Evolutionary conservation across 1,139 yeast species (phyloP).

Genomic region (Candida sanyaensis): DNA sequence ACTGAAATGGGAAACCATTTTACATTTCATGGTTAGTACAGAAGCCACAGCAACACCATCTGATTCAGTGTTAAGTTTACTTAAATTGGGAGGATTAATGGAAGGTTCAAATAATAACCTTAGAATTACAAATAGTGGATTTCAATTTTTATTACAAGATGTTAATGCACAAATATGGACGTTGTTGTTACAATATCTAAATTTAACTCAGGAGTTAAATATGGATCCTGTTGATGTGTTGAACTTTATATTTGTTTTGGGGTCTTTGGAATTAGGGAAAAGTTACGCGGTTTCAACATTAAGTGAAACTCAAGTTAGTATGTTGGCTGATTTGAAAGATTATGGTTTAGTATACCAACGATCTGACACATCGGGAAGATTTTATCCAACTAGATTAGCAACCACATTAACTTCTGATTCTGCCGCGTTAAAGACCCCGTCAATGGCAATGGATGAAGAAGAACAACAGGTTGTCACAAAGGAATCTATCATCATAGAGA

Average conservation of each 20-base stretch:
- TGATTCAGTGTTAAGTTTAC: constrained; percentile 61
- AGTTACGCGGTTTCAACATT: constrained; percentile 74
- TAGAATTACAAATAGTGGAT: constrained; percentile 86
- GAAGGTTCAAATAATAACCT: constrained; percentile 54
- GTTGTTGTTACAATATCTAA: constrained; percentile 78
- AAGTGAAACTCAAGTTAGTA: constrained; percentile 77
- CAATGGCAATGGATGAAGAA: constrained; percentile 68
- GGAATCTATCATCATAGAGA: constrained; percentile 86
- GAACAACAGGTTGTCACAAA: constrained; percentile 35
- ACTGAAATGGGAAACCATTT: constrained; percentile 88
- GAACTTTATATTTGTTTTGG: constrained; percentile 89
- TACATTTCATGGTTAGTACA: constrained; percentile 98
- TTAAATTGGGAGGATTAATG: constrained; percentile 84
- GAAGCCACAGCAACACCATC: constrained; percentile 67
- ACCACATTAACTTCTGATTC: constrained; percentile 89
- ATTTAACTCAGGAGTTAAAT: constrained; percentile 77
- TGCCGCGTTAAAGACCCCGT: constrained; percentile 65
- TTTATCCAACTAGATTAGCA: constrained; percentile 90
- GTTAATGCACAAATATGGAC: constrained; percentile 97
- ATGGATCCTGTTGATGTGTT: constrained; percentile 97
- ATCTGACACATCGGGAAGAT: constrained; percentile 58
- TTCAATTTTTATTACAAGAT: constrained; percentile 90
- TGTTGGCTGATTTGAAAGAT: constrained; percentile 88
- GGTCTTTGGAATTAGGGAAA: constrained; percentile 84
- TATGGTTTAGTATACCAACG: constrained; percentile 89